phyloP scores from a whole-genome alignment of 495 filamentous ascomycete species.

The Talaromyces wortmannii region DNA sequence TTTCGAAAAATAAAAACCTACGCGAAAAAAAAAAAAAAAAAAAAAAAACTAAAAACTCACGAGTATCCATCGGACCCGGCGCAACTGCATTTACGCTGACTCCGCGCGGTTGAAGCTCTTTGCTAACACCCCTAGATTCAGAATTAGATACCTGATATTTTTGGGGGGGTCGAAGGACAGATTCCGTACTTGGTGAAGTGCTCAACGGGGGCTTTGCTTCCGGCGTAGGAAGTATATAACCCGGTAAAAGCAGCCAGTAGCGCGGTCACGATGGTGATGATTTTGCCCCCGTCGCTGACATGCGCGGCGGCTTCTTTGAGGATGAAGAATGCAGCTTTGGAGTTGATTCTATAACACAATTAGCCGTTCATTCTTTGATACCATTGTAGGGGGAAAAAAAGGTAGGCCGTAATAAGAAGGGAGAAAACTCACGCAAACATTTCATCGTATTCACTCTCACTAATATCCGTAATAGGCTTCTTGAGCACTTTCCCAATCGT shows the following conservation, averaged over 20 bases:
- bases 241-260: conserved; percentile 30
- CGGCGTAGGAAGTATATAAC: conserved; percentile 32
- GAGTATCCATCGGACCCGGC: conserved; percentile 35
- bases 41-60: conserved; percentile 23
- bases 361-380: not conserved
- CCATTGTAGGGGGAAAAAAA: too few relatives aligned
- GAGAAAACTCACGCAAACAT: conserved; percentile 24
- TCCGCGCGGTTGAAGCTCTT: conserved; percentile 25
- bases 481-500: conserved; percentile 41
- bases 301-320: conserved; percentile 24
- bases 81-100: conserved; percentile 31
- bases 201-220: conserved; percentile 31
- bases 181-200: conserved; percentile 23
- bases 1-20: too few relatives aligned
- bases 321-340: conserved; percentile 30
- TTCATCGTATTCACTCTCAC: conserved; percentile 41
- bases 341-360: conserved; percentile 20
- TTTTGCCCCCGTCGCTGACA: conserved; percentile 25
- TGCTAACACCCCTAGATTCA: conserved; percentile 20
- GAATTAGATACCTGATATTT: not conserved
- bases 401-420: not conserved
- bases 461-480: conserved; percentile 42
- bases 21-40: too few relatives aligned
- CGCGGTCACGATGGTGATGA: conserved; percentile 30
- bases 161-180: not conserved